Conservation (phyloP, 23 red algal genomes). For the Gracilaria domingensis region DNA sequence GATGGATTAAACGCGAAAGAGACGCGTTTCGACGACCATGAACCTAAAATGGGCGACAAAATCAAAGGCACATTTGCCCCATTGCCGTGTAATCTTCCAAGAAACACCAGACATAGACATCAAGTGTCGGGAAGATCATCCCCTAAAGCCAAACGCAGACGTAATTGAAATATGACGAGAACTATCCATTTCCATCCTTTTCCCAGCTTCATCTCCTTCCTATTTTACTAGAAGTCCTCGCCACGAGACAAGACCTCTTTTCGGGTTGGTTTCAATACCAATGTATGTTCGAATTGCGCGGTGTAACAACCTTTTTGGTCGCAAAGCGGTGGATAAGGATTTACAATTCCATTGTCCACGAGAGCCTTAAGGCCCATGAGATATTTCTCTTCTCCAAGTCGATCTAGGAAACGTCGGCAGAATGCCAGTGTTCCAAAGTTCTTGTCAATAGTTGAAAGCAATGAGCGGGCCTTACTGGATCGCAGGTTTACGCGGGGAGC, state of each 20-base stretch:
- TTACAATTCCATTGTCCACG: conserved; percentile 89
- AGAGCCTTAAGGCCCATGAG: conserved; percentile 97
- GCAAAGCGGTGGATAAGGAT: conserved; percentile 96
- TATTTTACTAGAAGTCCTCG: conserved; percentile 82
- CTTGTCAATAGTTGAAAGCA: conserved; percentile 93
- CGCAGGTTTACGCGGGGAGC: conserved; percentile 85
- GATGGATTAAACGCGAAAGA: background rate
- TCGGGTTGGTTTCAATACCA: conserved; percentile 90
- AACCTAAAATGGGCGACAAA: background rate
- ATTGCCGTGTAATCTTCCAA: background rate
- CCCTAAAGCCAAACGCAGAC: background rate
- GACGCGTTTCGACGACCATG: background rate
- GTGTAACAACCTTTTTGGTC: conserved; percentile 94
- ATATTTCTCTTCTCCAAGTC: conserved; percentile 96
- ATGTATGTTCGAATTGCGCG: conserved; percentile 98
- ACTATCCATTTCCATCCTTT: background rate
- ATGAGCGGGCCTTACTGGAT: conserved; percentile 76
- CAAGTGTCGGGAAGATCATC: background rate
- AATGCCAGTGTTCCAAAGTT: conserved; percentile 99
- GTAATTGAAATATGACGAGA: background rate
- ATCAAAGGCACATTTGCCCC: conserved; percentile 12
- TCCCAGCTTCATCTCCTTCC: background rate
- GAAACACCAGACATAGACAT: background rate
- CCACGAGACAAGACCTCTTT: conserved; percentile 97
- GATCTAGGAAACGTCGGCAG: conserved; percentile 97